Base-by-base conservation (phyloP, 2,329 filamentous ascomycete species). In the Fusarium bulbicola region DNA sequence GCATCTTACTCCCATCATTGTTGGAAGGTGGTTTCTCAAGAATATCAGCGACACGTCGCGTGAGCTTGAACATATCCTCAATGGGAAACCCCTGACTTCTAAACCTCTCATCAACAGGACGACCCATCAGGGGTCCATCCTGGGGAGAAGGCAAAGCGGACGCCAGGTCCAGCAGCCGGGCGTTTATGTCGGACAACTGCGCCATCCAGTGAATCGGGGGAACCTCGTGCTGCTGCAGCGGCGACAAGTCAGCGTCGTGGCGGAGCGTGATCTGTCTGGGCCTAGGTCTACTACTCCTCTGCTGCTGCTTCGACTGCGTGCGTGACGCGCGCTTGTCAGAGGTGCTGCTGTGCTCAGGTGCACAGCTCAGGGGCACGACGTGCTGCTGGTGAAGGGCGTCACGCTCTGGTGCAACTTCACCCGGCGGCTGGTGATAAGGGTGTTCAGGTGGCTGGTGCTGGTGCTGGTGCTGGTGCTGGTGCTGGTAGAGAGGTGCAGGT, bases 11-110 rank as follows among this genome's bases (percentile, higher is more conserved):
- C 7, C 60, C 56, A 30, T 66, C 65, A 20, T 54, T 63, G 28
- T 60, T 66, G 5, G 67, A 58, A 2, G 75, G 66, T 6, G 79
- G 60, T 30, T 77, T 74, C 49, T 82, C 79, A 11, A 84, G 68
- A 3, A 81, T 77, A 39, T 84, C 79, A 21, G 83, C 78, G 13
- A 84, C 80, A 11, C 74, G 63, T 13, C 80, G 79, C 9, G 83
- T 84, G 30, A 84, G 77, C 59, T 82, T 78, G 74, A 84, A 85
- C 75, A 85, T 81, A 40, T 80, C 80, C 50, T 84, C 82, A 39
- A 85, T 80, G 7, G 83, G 82, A 50, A 85, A 85, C 30, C 76
- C 79, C 63, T 68, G 66, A 30, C 60, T 66, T 45, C 67, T 77
- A 42, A 70, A 77, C 63, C 65, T 74, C 62, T 75, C 76, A 36